Conservation (phyloP, 805 yeast species). For the Saturnispora bothae region DNA sequence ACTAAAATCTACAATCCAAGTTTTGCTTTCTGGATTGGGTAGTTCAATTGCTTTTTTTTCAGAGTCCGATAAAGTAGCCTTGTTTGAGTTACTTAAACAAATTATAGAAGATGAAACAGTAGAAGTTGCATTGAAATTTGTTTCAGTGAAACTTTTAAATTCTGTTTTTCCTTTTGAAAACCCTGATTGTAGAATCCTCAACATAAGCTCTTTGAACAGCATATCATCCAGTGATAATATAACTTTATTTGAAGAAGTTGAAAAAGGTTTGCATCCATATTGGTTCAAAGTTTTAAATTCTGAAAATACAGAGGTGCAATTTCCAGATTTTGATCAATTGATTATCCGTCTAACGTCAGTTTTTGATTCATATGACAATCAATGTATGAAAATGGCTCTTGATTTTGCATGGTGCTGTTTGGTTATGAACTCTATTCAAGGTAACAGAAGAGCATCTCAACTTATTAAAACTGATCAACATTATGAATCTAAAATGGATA, state of each 20-base stretch:
- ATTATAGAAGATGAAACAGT: constrained; percentile 13
- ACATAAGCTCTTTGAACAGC: constrained; percentile 46
- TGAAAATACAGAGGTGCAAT: constrained; percentile 18
- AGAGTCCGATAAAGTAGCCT: constrained; percentile 26
- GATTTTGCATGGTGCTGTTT: constrained; percentile 47
- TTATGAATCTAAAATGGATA: constrained; percentile 62
- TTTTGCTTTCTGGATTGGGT: constrained; percentile 51
- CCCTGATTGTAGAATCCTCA: constrained; percentile 53
- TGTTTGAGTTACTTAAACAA: constrained; percentile 29
- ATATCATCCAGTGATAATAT: constrained; percentile 19
- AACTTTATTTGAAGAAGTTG: constrained; percentile 61
- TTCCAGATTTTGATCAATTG: constrained; percentile 43
- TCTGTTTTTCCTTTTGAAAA: constrained; percentile 58
- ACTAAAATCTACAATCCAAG: constrained; percentile 58
- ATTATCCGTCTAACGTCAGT: constrained; percentile 27
- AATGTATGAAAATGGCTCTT: constrained; percentile 30
- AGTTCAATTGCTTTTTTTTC: constrained; percentile 36
- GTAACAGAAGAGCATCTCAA: constrained; percentile 29
- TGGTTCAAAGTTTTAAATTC: constrained; percentile 45
- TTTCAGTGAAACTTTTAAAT: constrained; percentile 56
- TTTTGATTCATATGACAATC: constrained; percentile 9
- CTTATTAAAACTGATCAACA: constrained; percentile 60
- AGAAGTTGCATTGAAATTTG: constrained; percentile 35
- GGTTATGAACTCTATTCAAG: constrained; percentile 54
- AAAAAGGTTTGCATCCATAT: constrained; percentile 72